Evolutionary conservation across 495 filamentous ascomycete genomes (phyloP), one percentile per base, ranked within the genome.

Genomic region (Chaetomium tenue): DNA sequence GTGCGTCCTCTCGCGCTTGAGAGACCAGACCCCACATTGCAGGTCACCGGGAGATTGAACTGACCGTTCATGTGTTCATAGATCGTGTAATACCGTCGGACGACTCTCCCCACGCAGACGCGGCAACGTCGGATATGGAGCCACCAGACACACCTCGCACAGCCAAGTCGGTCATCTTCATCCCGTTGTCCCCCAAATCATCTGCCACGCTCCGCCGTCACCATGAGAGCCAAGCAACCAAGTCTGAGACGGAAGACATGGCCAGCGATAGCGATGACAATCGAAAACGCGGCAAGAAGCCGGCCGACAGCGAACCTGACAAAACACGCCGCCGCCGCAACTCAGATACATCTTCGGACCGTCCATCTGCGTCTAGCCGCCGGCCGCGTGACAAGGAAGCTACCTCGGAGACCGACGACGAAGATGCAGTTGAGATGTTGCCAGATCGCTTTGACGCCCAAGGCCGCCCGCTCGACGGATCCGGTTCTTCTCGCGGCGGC

Each of bases 361-460:
- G 75, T 0, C 68, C 72, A 2, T 63, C 63, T 5, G 15, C 70
- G 23, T 39, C 66, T 18, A 67, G 55, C 22, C 70, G 63, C 44
- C 68, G 60, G 16, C 48, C 62, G 3, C 52, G 42, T 5, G 63
- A 62, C 28, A 50, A 63, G 12, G 71, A 61, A 4, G 58, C 66
- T 5, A 58, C 66, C 33, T 57, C 33, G 72, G 70, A 74, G 9
- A 66, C 65, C 7, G 63, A 65, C 8, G 73, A 75, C 3, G 69
- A 78, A 18, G 70, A 67, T 2, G 76, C 74, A 3, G 63, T 82
- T 4, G 82, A 83, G 44, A 68, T 75, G 8, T 67, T 92, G 0
- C 89, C 89, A 0, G 82, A 86, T 50, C 81, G 89, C 0, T 91
- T 92, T 65, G 88, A 91, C 64, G 66, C 75, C 8, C 75, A 87